Percentiles rank a stretch among this genome's conserved stretches.
phyloP scores from a whole-genome alignment of 306 rosid species.

The Glycine tomentella region DNA sequence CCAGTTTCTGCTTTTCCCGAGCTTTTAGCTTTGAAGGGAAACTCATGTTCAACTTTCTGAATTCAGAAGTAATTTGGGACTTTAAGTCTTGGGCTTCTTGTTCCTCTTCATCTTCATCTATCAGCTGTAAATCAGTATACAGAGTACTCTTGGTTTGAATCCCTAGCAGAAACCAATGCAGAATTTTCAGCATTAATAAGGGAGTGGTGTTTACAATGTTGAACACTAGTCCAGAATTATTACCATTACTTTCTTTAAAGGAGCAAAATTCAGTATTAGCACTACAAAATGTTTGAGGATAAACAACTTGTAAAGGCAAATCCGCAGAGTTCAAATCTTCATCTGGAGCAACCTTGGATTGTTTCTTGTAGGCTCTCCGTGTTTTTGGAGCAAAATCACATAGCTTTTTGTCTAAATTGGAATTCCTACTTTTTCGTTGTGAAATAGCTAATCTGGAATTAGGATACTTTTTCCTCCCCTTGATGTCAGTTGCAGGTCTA shows the following conservation, averaged over 20 bases:
- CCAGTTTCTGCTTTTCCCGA: conserved; percentile 50
- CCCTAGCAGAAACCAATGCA: conserved; percentile 45
- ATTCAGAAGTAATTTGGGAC: conserved; percentile 29
- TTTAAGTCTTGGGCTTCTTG: conserved; percentile 29
- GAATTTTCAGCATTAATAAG: conserved; percentile 41
- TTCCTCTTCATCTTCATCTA: conserved; percentile 42
- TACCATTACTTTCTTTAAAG: neutral
- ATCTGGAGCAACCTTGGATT: conserved; percentile 47
- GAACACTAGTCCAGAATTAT: conserved; percentile 22
- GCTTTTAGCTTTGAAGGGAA: conserved; percentile 26
- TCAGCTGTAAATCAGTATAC: conserved; percentile 40
- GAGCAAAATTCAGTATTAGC: conserved; percentile 42
- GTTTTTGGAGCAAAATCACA: conserved; percentile 52
- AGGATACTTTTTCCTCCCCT: conserved; percentile 46
- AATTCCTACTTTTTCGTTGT: conserved; percentile 45
- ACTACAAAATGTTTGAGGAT: conserved; percentile 28
- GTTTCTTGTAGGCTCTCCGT: conserved; percentile 50
- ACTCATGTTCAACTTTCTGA: conserved; percentile 37
- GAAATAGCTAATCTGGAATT: conserved; percentile 42
- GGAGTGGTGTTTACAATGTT: conserved; percentile 31
- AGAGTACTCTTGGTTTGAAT: conserved; percentile 40
- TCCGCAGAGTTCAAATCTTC: conserved; percentile 46
- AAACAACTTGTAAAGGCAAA: conserved; percentile 45
- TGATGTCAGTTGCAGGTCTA: conserved; percentile 45
- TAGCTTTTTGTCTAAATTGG: conserved; percentile 52